These are phyloP conservation scores for Solanum stenotomum DNA, from an alignment of 257 asterid species.

Conservation along the genomic window DNA sequence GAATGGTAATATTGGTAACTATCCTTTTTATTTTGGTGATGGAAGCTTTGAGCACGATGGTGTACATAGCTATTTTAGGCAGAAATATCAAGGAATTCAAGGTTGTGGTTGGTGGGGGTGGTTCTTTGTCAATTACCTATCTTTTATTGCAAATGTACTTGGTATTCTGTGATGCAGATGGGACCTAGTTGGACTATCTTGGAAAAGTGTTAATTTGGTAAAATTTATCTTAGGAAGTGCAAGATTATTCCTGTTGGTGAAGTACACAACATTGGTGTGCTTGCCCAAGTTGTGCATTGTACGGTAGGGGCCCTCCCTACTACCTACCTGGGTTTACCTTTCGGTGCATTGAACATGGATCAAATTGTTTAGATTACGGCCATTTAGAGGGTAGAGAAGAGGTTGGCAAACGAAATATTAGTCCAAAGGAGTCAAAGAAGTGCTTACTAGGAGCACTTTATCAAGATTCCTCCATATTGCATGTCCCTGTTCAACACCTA, in stretches of 20 bases:
- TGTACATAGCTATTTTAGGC: not conserved
- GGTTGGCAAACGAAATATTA: not conserved
- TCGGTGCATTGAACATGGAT: not conserved
- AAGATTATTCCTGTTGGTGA: not conserved
- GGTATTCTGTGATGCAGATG: not conserved
- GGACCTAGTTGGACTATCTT: not conserved
- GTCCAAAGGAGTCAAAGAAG: not conserved
- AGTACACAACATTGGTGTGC: not conserved
- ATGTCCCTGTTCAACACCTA: not conserved
- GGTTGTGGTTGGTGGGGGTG: not conserved
- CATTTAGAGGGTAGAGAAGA: not conserved
- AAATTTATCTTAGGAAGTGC: not conserved
- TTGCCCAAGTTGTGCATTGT: not conserved
- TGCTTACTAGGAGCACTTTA: not conserved
- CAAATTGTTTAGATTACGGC: not conserved
- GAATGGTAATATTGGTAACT: not conserved
- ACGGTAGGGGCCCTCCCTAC: not conserved
- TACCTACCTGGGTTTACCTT: not conserved
- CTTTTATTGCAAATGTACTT: not conserved
- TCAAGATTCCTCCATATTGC: not conserved
- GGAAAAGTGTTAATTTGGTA: not conserved
- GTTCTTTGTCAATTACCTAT: not conserved
- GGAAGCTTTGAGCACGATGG: not conserved
- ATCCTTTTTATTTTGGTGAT: not conserved
- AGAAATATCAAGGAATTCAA: not conserved